A percentile compares a stretch with the other conserved stretches of the same genome.
phyloP scores from a whole-genome alignment of 1,284 basidiomycete species.

The Ceraceosorus bombacis region DNA sequence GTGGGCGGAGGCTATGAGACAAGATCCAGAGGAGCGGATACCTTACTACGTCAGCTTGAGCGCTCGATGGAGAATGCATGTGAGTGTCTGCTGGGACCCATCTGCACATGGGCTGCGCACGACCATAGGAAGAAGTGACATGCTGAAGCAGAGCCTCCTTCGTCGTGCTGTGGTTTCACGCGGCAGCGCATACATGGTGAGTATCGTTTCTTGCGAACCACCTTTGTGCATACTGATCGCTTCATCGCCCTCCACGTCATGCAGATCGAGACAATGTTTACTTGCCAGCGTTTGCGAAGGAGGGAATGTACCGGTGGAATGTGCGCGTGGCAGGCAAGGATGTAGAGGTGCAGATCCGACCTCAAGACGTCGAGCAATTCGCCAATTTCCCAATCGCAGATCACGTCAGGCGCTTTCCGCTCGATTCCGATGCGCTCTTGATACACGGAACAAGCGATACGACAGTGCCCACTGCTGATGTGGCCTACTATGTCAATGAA shows the following conservation, averaged over 20 bases:
- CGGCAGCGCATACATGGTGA: too few species aligned
- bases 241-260: neutral
- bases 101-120: neutral
- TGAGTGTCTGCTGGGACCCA: conserved; percentile 58
- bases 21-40: conserved; percentile 20
- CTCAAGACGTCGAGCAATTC: conserved; percentile 29
- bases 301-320: conserved; percentile 32
- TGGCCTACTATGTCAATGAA: conserved; percentile 22
- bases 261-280: conserved; percentile 23
- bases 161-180: too few species aligned
- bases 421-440: conserved; percentile 27
- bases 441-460: conserved; percentile 33
- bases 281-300: conserved; percentile 19
- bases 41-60: conserved; percentile 56
- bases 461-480: conserved; percentile 28
- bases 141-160: too few species aligned
- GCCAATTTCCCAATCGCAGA: conserved; percentile 22
- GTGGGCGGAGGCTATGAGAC: conserved; percentile 18
- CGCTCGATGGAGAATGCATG: conserved; percentile 27
- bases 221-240: conserved; percentile 2
- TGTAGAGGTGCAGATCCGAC: conserved; percentile 23
- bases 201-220: too few species aligned
- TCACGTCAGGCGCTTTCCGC: conserved; percentile 22
- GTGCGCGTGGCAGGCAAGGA: conserved; percentile 29
- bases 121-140: neutral